These are phyloP conservation scores for Juncus effusus DNA, from an alignment of 176 grass and related monocot species.

Conservation along the genomic window DNA sequence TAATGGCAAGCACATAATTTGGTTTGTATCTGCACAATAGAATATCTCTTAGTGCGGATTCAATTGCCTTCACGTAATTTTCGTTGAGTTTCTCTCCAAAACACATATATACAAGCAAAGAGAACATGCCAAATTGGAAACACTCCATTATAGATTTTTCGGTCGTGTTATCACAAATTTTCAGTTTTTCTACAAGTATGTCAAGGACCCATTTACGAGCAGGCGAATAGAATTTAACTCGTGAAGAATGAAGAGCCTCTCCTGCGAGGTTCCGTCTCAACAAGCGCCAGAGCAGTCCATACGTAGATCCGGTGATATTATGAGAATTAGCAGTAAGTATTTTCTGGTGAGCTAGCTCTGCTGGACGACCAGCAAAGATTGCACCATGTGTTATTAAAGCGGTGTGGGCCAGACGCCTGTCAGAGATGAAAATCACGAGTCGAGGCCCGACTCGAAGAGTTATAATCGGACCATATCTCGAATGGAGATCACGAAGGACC, in stretches of 20 bases:
- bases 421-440: constrained; percentile 39
- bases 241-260: constrained; percentile 50
- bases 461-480: constrained; percentile 33
- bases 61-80: constrained; percentile 31
- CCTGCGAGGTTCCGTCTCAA: constrained; percentile 51
- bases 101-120: constrained; percentile 62
- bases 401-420: constrained; percentile 37
- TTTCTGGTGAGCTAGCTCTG: background rate
- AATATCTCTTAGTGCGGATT: constrained; percentile 6
- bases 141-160: constrained; percentile 22
- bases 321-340: constrained; percentile 29
- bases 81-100: constrained; percentile 66
- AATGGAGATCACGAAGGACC: constrained; percentile 38
- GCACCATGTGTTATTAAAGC: constrained; percentile 46
- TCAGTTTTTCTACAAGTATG: constrained; percentile 33
- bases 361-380: constrained; percentile 35
- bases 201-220: constrained; percentile 38
- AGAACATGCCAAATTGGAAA: constrained; percentile 59
- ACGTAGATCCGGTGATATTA: constrained; percentile 37
- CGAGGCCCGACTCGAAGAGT: constrained; percentile 37
- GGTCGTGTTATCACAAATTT: background rate
- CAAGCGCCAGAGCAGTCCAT: constrained; percentile 48
- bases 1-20: constrained; percentile 32
- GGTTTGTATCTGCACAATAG: constrained; percentile 16
- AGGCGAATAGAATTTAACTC: constrained; percentile 27